These are phyloP conservation scores for Lentithecium fluviatile DNA, from an alignment of 495 filamentous ascomycete genomes.

Conservation along the genomic window DNA sequence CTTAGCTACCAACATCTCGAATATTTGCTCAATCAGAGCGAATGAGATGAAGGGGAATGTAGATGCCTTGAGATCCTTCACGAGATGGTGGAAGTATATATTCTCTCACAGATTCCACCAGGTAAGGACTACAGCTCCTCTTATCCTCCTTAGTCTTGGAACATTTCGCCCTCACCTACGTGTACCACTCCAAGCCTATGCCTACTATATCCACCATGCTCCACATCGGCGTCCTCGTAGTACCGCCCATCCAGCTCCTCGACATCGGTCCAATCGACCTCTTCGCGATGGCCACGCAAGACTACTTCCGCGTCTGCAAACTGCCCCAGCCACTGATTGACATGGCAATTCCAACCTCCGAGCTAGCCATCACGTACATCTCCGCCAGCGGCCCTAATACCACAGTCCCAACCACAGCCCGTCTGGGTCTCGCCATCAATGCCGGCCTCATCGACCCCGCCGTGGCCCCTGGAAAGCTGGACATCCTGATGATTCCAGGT, in stretches of 20 bases:
- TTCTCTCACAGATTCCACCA: too few relatives aligned
- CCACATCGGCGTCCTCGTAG: slow-evolving; percentile 35
- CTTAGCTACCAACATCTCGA: too few relatives aligned
- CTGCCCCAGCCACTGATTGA: slow-evolving; percentile 24
- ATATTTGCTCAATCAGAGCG: too few relatives aligned
- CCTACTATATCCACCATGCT: slow-evolving; percentile 6
- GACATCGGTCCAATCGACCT: slow-evolving; percentile 36
- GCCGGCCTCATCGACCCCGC: slow-evolving; percentile 14
- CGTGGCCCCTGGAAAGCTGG: slow-evolving; percentile 27
- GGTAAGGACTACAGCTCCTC: background rate
- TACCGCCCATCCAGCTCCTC: slow-evolving; percentile 34
- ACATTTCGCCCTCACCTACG: too few relatives aligned
- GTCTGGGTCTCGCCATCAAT: slow-evolving; percentile 11
- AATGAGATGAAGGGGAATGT: too few relatives aligned
- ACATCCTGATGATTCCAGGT: slow-evolving; percentile 32
- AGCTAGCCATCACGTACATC: slow-evolving; percentile 27
- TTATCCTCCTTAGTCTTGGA: background rate
- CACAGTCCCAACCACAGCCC: slow-evolving; percentile 8
- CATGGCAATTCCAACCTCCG: slow-evolving; percentile 13
- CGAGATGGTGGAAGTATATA: too few relatives aligned
- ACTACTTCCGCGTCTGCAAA: slow-evolving; percentile 30
- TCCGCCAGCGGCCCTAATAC: slow-evolving; percentile 6
- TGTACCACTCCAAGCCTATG: background rate
- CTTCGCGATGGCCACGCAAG: slow-evolving; percentile 29
- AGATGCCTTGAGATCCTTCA: too few relatives aligned